These are phyloP conservation scores for Russula emetica DNA, from an alignment of 768 basidiomycete species.

Conservation along the genomic window DNA sequence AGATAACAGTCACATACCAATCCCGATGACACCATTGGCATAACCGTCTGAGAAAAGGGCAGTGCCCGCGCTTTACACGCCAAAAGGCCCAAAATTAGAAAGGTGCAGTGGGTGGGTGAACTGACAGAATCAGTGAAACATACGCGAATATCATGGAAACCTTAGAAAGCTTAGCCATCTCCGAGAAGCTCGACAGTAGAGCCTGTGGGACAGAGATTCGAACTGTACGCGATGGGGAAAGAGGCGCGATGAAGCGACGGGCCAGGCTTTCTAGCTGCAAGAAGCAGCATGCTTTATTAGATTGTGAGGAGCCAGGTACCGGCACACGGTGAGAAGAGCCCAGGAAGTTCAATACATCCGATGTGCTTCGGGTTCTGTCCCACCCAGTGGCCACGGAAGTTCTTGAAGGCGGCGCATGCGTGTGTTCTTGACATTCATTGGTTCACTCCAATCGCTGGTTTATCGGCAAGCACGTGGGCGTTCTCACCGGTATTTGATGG, in stretches of 20 bases:
- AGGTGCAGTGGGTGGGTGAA: slow-evolving; percentile 1
- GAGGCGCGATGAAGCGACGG: background rate
- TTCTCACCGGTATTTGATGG: background rate
- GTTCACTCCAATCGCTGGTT: background rate
- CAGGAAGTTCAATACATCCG: background rate
- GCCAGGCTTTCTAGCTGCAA: background rate
- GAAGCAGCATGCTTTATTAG: slow-evolving; percentile 10
- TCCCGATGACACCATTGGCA: slow-evolving; percentile 75
- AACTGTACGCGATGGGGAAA: background rate
- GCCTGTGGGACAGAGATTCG: background rate
- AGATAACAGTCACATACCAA: slow-evolving; percentile 47
- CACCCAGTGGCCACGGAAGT: background rate
- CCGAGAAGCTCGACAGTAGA: background rate
- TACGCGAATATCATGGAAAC: slow-evolving; percentile 86
- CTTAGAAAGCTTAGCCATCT: slow-evolving; percentile 37
- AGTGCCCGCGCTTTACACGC: slow-evolving; percentile 63
- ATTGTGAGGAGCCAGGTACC: background rate
- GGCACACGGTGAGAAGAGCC: background rate
- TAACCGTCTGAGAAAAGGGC: slow-evolving; percentile 90
- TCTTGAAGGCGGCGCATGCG: slow-evolving; percentile 10
- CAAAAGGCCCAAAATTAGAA: slow-evolving; percentile 6
- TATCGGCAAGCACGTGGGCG: slow-evolving; percentile 12
- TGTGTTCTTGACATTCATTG: slow-evolving; percentile 19
- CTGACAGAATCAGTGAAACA: slow-evolving; percentile 30
- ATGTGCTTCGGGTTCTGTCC: background rate